Conservation (phyloP, 495 filamentous ascomycete genomes). For the Tuber aestivum region DNA sequence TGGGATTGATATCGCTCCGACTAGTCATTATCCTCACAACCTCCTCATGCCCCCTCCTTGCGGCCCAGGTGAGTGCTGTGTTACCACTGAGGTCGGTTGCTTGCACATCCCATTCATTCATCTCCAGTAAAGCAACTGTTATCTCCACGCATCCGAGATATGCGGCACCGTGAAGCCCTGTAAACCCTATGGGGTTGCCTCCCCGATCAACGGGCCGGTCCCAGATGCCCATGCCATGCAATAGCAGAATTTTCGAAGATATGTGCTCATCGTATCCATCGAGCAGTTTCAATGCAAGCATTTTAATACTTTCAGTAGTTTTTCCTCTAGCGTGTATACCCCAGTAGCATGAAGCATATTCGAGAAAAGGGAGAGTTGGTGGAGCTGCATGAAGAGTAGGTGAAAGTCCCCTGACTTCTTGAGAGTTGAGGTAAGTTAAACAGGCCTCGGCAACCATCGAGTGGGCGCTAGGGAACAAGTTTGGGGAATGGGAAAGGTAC, state of each 20-base stretch:
- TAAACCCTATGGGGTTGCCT: accelerated
- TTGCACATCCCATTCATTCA: no score
- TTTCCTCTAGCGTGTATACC: background rate
- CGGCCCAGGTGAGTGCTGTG: background rate
- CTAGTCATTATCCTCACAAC: background rate
- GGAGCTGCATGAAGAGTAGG: background rate
- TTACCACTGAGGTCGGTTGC: background rate
- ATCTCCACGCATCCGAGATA: no score
- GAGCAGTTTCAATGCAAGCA: no score
- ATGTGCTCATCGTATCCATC: no score
- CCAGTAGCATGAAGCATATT: background rate
- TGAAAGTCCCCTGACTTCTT: background rate
- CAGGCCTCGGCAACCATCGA: background rate
- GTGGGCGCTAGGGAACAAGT: no score
- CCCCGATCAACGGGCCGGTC: no score
- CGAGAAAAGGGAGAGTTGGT: background rate
- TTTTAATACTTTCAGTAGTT: background rate
- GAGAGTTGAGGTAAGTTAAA: background rate
- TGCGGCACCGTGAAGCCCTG: no score
- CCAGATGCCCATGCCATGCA: no score
- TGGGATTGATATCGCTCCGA: no score
- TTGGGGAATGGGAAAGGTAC: no score
- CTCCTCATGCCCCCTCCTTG: background rate
- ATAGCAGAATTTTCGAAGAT: no score
- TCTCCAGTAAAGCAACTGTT: no score